These are phyloP conservation scores for Tulasnella sp. DNA, from an alignment of 768 basidiomycete species.

Conservation along the genomic window DNA sequence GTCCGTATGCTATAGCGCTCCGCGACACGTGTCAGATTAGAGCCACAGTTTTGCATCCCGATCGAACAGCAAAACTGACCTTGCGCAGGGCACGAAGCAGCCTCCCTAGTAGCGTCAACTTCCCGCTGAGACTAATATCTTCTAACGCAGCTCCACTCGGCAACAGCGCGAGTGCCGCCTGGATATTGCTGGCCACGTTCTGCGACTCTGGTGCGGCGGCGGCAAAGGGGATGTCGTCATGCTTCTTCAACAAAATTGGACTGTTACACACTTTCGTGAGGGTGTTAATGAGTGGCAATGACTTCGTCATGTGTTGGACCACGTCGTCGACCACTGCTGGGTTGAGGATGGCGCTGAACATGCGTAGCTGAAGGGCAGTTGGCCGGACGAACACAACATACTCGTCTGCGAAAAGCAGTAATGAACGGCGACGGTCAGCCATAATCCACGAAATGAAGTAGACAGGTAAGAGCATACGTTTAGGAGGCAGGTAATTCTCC, in stretches of 20 bases:
- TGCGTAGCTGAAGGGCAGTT: slow-evolving; percentile 65
- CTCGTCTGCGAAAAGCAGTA: slow-evolving; percentile 51
- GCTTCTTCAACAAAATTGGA: slow-evolving; percentile 66
- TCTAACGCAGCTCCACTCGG: slow-evolving; percentile 21
- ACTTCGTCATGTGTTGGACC: slow-evolving; percentile 61
- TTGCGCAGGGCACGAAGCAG: slow-evolving; percentile 51
- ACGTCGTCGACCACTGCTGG: slow-evolving; percentile 59
- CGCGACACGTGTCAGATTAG: slow-evolving; percentile 7
- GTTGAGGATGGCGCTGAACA: slow-evolving; percentile 67
- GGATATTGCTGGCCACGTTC: slow-evolving; percentile 41
- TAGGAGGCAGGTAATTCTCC: slow-evolving; percentile 79
- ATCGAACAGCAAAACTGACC: slow-evolving; percentile 31
- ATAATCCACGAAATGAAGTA: neutral
- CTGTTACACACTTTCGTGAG: slow-evolving; percentile 90
- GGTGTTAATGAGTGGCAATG: slow-evolving; percentile 66
- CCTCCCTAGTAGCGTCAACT: slow-evolving; percentile 54
- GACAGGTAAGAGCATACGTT: slow-evolving; percentile 40
- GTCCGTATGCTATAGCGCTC: slow-evolving; percentile 58
- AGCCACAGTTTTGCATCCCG: neutral
- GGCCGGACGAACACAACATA: slow-evolving; percentile 96
- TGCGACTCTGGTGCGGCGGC: slow-evolving; percentile 45
- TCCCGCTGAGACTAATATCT: slow-evolving; percentile 76
- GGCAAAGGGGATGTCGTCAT: slow-evolving; percentile 35
- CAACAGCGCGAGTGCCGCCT: slow-evolving; percentile 18
- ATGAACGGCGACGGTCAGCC: neutral